A percentile compares a stretch with the other conserved stretches of the same genome.
Evolutionary conservation across 176 grass and related monocot genomes (phyloP).

Genomic region (Melocanna baccifera): DNA sequence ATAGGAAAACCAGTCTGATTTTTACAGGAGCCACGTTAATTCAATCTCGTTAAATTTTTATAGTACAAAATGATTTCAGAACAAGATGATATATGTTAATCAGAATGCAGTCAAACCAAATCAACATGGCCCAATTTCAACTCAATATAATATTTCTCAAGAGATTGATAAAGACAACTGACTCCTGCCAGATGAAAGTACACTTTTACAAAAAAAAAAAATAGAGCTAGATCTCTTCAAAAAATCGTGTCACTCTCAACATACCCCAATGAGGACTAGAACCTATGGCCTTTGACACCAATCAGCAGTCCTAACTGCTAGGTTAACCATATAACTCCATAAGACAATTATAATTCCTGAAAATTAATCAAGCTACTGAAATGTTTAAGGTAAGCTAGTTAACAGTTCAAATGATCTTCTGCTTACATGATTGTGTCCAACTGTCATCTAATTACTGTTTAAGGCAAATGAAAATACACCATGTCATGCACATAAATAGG

Average conservation of each 20-base stretch:
- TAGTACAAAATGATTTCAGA: constrained; percentile 14
- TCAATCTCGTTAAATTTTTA: not conserved
- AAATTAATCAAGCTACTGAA: not conserved
- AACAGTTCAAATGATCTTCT: not conserved
- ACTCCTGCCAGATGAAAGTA: not conserved
- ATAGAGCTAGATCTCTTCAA: constrained; percentile 7
- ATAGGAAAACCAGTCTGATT: not conserved
- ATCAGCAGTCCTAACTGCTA: not conserved
- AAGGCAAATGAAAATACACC: not conserved
- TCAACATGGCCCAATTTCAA: constrained; percentile 11
- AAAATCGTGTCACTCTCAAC: not conserved
- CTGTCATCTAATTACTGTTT: not conserved
- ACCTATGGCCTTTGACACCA: not conserved
- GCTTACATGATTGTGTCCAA: not conserved
- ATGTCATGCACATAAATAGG: not conserved
- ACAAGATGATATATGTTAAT: not conserved
- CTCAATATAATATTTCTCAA: constrained; percentile 13
- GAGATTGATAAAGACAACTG: not conserved
- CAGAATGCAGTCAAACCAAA: not conserved
- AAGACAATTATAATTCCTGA: not conserved
- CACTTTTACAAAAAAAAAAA: not conserved
- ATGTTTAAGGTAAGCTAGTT: not conserved
- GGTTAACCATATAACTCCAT: not conserved
- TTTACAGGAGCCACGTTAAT: not conserved
- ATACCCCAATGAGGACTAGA: not conserved